These are phyloP conservation scores for Lodderomyces beijingensis DNA, from an alignment of 1,139 yeast species.

Conservation along the genomic window DNA sequence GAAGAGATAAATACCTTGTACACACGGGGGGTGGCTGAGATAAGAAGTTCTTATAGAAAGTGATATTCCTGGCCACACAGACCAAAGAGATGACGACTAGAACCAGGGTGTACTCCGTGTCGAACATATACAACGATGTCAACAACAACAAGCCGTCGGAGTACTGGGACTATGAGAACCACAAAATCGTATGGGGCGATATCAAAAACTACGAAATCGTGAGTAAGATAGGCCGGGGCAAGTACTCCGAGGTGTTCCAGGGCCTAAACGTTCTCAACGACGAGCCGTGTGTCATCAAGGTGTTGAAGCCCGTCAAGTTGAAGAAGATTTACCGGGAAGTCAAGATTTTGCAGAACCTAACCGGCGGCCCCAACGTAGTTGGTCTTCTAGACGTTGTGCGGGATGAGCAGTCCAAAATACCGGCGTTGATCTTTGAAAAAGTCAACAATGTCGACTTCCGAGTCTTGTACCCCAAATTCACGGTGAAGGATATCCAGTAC, in stretches of 20 bases:
- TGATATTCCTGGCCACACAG: slow-evolving; percentile 1
- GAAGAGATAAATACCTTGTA: no score
- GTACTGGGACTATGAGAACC: slow-evolving; percentile 91
- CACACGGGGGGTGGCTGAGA: no score
- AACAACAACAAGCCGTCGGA: slow-evolving; percentile 73
- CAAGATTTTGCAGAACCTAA: slow-evolving; percentile 66
- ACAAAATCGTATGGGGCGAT: slow-evolving; percentile 67
- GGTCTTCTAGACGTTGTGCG: slow-evolving; percentile 71
- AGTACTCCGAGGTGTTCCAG: slow-evolving; percentile 93
- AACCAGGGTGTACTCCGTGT: slow-evolving; percentile 53
- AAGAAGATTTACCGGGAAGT: slow-evolving; percentile 77
- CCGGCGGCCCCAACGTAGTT: slow-evolving; percentile 72
- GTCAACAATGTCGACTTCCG: slow-evolving; percentile 71
- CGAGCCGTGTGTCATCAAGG: slow-evolving; percentile 65
- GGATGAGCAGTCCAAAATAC: slow-evolving; percentile 68
- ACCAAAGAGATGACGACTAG: slow-evolving; percentile 7
- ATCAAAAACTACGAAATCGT: slow-evolving; percentile 84
- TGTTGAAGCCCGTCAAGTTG: slow-evolving; percentile 73
- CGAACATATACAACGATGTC: slow-evolving; percentile 87
- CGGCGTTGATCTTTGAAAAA: slow-evolving; percentile 70
- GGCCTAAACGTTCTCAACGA: slow-evolving; percentile 49
- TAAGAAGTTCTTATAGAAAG: no score
- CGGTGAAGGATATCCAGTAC: slow-evolving; percentile 59
- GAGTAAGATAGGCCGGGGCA: slow-evolving; percentile 92
- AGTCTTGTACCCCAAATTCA: slow-evolving; percentile 62